Evolutionary conservation across 305 asterid genomes (phyloP).

Genomic region (Coffea humblotiana): DNA sequence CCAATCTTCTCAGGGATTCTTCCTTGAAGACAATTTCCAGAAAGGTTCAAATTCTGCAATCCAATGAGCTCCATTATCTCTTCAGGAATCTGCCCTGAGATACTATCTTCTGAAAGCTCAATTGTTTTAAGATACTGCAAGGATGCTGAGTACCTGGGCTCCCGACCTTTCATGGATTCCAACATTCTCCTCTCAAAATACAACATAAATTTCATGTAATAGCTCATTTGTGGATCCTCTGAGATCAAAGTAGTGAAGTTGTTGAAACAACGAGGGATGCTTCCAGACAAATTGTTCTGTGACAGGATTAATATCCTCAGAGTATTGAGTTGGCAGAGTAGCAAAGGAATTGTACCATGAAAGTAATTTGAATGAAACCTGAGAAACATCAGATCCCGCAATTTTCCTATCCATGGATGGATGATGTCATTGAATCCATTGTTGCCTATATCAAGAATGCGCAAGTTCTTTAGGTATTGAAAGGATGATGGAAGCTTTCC

Average conservation of each 20-base stretch:
- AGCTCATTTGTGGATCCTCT: not conserved
- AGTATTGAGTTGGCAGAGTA: not conserved
- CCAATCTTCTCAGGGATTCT: slow-evolving; percentile 26
- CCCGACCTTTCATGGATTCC: not conserved
- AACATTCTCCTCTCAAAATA: not conserved
- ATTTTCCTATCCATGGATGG: slow-evolving; percentile 39
- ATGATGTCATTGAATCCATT: slow-evolving; percentile 20
- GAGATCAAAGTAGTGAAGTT: slow-evolving; percentile 10
- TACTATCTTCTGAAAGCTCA: slow-evolving; percentile 4
- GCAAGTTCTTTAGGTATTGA: slow-evolving; percentile 24
- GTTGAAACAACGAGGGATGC: not conserved
- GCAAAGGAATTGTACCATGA: not conserved
- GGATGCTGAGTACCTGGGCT: not conserved
- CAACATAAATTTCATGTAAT: not conserved
- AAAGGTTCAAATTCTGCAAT: slow-evolving; percentile 27
- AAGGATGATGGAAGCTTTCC: no score
- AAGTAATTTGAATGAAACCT: slow-evolving; percentile 6
- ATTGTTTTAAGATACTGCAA: not conserved
- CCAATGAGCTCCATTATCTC: slow-evolving; percentile 22
- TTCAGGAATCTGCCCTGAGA: slow-evolving; percentile 24
- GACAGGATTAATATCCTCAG: slow-evolving; percentile 5
- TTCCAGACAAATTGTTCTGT: not conserved
- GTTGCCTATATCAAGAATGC: slow-evolving; percentile 35
- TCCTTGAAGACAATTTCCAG: slow-evolving; percentile 30
- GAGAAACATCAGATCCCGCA: slow-evolving; percentile 5